Conservation (phyloP, 2,329 filamentous ascomycete genomes). For the Lasiodiplodia citricola region DNA sequence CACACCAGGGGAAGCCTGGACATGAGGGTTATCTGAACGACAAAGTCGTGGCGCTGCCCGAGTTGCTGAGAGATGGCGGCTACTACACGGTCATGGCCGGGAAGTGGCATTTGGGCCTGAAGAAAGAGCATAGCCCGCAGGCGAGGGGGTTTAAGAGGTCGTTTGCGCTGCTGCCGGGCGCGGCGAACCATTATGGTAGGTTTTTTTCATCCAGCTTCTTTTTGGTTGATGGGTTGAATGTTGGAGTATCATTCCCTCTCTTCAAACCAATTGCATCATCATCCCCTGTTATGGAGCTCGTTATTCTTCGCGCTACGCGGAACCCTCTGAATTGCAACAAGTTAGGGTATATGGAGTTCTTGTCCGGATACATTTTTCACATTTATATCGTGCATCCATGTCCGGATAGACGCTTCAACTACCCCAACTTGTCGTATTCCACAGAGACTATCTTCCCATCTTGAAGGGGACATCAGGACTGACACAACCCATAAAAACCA, state of each 20-base stretch:
- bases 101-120: conserved; percentile 63
- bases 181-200: conserved; percentile 60
- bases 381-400: too few species aligned
- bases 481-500: neutral
- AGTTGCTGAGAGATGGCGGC: conserved; percentile 62
- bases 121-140: conserved; percentile 60
- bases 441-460: neutral
- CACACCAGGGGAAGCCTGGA: conserved; percentile 63
- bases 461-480: neutral
- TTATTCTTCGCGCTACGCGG: too few species aligned
- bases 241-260: too few species aligned
- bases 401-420: too few species aligned
- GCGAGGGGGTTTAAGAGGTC: conserved; percentile 65
- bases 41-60: conserved; percentile 61
- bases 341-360: too few species aligned
- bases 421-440: too few species aligned
- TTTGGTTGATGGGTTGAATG: neutral
- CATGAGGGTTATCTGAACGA: conserved; percentile 70
- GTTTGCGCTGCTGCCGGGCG: conserved; percentile 65
- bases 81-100: conserved; percentile 67
- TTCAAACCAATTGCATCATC: too few species aligned
- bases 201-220: neutral
- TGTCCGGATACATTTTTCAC: too few species aligned
- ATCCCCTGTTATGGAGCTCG: too few species aligned
- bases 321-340: too few species aligned